Evolutionary conservation across 2,329 filamentous ascomycete genomes (phyloP).

Genomic region (Conoideocrella luteorostrata): DNA sequence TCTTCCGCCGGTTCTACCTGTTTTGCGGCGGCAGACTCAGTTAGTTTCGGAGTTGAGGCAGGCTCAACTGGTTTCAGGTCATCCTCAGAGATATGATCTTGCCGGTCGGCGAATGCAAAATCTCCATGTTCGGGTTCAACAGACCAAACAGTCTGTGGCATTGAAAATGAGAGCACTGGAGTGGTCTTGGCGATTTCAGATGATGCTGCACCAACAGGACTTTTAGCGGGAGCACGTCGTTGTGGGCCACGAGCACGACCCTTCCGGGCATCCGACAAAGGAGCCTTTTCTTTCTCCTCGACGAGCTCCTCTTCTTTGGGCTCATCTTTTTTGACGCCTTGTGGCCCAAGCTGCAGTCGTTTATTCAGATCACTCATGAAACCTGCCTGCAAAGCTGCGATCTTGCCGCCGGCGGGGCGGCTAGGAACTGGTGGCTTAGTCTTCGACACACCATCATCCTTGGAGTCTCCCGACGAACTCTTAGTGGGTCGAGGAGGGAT

Average conservation of each 20-base stretch:
- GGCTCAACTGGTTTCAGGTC: slow-evolving; percentile 8
- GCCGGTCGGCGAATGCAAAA: slow-evolving; percentile 22
- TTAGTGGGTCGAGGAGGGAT: slow-evolving; percentile 60
- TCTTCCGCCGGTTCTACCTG: slow-evolving; percentile 3
- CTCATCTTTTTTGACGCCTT: slow-evolving; percentile 69
- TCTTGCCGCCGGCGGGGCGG: slow-evolving; percentile 74
- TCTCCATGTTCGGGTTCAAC: slow-evolving; percentile 45
- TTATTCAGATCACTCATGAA: slow-evolving; percentile 94
- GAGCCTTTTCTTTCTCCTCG: slow-evolving; percentile 62
- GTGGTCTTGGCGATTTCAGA: slow-evolving; percentile 17
- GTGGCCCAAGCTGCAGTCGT: slow-evolving; percentile 79
- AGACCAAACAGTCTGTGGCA: slow-evolving; percentile 43
- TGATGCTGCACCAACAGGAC: slow-evolving; percentile 30
- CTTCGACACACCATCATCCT: slow-evolving; percentile 48
- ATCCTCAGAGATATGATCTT: slow-evolving; percentile 9
- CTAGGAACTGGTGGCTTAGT: slow-evolving; percentile 75
- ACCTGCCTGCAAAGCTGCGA: slow-evolving; percentile 81
- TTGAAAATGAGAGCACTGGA: slow-evolving; percentile 39
- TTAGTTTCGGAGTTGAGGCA: not conserved
- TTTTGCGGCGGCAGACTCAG: not conserved
- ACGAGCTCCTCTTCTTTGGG: slow-evolving; percentile 47
- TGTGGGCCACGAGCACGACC: slow-evolving; percentile 82
- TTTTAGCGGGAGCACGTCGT: slow-evolving; percentile 59
- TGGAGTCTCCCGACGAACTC: slow-evolving; percentile 29
- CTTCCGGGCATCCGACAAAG: slow-evolving; percentile 85